Percentiles rank a stretch among this genome's conserved stretches.
These are phyloP conservation scores for Candida insectorum DNA, from an alignment of 805 yeast species.

Conservation along the genomic window DNA sequence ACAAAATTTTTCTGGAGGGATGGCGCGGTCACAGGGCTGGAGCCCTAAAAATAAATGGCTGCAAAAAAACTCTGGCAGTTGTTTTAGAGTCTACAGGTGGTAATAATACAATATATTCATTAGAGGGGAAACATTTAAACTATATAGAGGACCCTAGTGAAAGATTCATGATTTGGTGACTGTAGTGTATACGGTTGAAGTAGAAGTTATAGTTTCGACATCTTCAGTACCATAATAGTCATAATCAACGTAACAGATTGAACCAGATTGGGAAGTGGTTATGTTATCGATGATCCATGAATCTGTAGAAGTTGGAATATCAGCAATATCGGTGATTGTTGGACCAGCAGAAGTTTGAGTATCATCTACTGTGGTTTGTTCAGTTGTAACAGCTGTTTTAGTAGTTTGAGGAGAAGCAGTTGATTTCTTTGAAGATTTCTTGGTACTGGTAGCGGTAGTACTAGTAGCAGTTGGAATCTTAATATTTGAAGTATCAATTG, in stretches of 20 bases:
- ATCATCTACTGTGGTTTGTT: conserved; percentile 7
- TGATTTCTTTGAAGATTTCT: conserved; percentile 3
- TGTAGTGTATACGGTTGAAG: conserved; percentile 33
- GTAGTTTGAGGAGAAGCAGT: conserved; percentile 6
- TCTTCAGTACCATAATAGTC: conserved; percentile 32
- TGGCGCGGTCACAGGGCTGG: conserved; percentile 10
- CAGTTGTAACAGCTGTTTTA: conserved; percentile 9
- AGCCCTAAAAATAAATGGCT: conserved; percentile 8
- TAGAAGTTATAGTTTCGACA: conserved; percentile 35
- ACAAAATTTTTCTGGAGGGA: conserved; percentile 1
- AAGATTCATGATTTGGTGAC: conserved; percentile 19
- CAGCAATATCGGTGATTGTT: conserved; percentile 24
- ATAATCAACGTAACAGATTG: conserved; percentile 34
- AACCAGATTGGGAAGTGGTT: conserved; percentile 25
- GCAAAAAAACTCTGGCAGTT: too few relatives aligned
- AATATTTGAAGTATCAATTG: conserved; percentile 18
- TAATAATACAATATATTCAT: conserved; percentile 1
- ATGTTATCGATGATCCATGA: conserved; percentile 34
- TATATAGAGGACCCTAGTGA: conserved; percentile 7
- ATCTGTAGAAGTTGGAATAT: conserved; percentile 22
- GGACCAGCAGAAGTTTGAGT: conserved; percentile 15
- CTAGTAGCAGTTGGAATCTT: conserved; percentile 10
- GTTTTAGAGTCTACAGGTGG: not conserved
- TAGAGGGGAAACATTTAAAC: not conserved
- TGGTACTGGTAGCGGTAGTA: conserved; percentile 5